phyloP scores from a whole-genome alignment of 768 basidiomycete genomes.

The Auriculariales sp. region DNA sequence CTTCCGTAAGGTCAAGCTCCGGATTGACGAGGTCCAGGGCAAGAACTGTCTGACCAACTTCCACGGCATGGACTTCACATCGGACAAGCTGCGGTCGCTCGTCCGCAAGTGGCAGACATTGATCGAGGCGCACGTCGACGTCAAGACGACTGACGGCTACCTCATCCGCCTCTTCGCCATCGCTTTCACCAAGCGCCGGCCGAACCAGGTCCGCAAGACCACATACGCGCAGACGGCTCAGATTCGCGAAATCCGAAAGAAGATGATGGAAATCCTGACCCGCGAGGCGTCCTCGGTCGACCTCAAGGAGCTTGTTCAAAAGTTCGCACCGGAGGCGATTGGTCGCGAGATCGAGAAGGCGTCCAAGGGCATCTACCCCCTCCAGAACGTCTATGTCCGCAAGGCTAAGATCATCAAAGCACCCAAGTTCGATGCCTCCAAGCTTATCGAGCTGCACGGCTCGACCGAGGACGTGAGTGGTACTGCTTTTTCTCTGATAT shows the following conservation, averaged over 20 bases:
- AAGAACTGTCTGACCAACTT: conserved; percentile 99
- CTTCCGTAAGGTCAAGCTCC: conserved; percentile 99
- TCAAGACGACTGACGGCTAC: conserved; percentile 99
- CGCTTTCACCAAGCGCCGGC: conserved; percentile 96
- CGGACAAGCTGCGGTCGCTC: conserved; percentile 98
- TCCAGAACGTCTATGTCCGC: conserved; percentile 98
- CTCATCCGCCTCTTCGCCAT: conserved; percentile 97
- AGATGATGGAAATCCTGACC: conserved; percentile 99
- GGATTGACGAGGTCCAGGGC: conserved; percentile 91
- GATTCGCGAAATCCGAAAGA: conserved; percentile 93
- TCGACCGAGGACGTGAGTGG: conserved; percentile 80
- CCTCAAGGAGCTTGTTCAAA: conserved; percentile 95
- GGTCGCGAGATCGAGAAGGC: conserved; percentile 99
- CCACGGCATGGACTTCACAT: conserved; percentile 99
- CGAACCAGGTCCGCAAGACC: conserved; percentile 94
- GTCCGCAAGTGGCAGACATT: conserved; percentile 99
- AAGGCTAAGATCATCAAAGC: conserved; percentile 99
- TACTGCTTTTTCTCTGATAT: conserved; percentile 1
- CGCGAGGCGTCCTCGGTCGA: conserved; percentile 91
- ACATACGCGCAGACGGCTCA: conserved; percentile 94
- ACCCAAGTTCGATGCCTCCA: conserved; percentile 91
- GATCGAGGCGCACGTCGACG: conserved; percentile 97
- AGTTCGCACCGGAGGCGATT: conserved; percentile 97
- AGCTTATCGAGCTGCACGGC: conserved; percentile 92
- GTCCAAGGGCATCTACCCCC: conserved; percentile 87